Evolutionary conservation across 2,329 filamentous ascomycete species (phyloP).

Genomic region (Colletotrichum sp.): DNA sequence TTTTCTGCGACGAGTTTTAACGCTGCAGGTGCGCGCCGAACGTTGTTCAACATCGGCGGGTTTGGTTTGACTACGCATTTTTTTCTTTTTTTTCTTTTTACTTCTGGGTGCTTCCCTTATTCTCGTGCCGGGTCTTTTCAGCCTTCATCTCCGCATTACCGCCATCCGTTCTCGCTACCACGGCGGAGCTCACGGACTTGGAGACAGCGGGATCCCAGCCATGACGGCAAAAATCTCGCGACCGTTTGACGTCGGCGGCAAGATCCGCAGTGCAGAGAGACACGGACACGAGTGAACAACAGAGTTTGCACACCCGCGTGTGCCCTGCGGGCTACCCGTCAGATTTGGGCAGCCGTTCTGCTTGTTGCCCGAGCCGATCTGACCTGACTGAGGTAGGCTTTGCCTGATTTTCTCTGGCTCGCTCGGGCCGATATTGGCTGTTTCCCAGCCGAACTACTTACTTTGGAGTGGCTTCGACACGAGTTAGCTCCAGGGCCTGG

Average conservation of each 20-base stretch:
- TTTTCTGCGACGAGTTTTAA: background rate
- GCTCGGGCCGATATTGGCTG: slow-evolving; percentile 4
- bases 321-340: background rate
- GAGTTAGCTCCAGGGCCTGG: background rate
- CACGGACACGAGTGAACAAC: background rate
- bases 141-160: background rate
- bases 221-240: background rate
- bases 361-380: background rate
- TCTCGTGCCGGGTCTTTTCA: background rate
- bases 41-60: background rate
- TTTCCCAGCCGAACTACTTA: background rate
- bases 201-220: slow-evolving; percentile 1
- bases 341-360: slow-evolving; percentile 9
- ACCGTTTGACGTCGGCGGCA: background rate
- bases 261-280: slow-evolving; percentile 10
- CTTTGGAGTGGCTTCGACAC: background rate
- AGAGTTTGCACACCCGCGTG: slow-evolving; percentile 5
- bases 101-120: background rate
- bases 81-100: no score
- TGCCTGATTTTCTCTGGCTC: background rate
- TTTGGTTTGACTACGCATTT: background rate
- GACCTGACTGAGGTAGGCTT: background rate
- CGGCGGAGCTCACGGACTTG: background rate
- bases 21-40: background rate
- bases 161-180: background rate